Conservation (phyloP, 116 monocot species). For the Dioscorea cayenensis region DNA sequence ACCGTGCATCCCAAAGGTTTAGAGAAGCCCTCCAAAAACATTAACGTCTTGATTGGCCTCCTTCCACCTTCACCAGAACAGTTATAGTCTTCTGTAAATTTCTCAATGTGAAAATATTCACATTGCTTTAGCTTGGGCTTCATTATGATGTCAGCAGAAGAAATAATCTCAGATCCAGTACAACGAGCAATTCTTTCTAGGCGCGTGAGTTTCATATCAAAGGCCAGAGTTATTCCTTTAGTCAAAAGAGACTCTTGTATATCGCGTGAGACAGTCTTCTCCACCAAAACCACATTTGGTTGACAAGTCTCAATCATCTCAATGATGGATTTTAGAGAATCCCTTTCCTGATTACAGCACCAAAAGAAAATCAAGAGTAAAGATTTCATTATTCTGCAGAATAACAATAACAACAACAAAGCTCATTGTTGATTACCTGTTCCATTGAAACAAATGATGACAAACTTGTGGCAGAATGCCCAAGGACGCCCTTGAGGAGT, state of each 20-base stretch:
- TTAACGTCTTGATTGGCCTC: conserved; percentile 66
- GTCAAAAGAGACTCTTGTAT: conserved; percentile 61
- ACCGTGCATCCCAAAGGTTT: conserved; percentile 97
- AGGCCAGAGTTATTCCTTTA: conserved; percentile 65
- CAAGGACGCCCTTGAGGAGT: conserved; percentile 62
- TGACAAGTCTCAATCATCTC: conserved; percentile 65
- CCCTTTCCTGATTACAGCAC: conserved; percentile 52
- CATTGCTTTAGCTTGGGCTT: conserved; percentile 55
- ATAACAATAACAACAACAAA: background rate
- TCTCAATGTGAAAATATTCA: conserved; percentile 76
- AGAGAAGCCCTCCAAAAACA: conserved; percentile 94
- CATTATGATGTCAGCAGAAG: conserved; percentile 29
- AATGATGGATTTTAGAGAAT: conserved; percentile 38
- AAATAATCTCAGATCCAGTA: conserved; percentile 72
- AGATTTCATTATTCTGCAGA: background rate
- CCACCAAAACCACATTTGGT: conserved; percentile 89
- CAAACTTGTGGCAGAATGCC: conserved; percentile 51
- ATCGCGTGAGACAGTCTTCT: conserved; percentile 82
- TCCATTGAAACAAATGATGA: conserved; percentile 86
- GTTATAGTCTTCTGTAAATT: conserved; percentile 73
- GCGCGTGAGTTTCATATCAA: conserved; percentile 82
- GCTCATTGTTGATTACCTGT: conserved; percentile 34
- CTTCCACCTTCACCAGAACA: conserved; percentile 45
- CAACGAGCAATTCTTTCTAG: conserved; percentile 82
- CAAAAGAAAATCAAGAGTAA: background rate